Evolutionary conservation across 139 green algal species (phyloP), one percentile per base, ranked within the genome.

Genomic region (Spirogloea muscicola): DNA sequence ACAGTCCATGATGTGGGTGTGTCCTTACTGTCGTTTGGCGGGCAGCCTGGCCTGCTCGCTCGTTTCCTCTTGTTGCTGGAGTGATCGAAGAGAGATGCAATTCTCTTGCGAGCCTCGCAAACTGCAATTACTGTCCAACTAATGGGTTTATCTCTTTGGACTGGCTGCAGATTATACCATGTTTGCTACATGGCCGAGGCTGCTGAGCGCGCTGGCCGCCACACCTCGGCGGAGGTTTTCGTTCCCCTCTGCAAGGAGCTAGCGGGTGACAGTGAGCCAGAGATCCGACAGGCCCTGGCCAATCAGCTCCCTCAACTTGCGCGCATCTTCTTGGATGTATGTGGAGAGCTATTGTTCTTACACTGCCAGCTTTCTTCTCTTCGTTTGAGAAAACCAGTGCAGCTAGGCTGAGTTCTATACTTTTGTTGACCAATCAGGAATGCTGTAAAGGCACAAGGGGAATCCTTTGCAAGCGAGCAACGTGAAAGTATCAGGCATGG

Each of bases 111-210:
- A n/a, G n/a, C n/a, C n/a, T n/a, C n/a, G n/a, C n/a, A n/a, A n/a
- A n/a, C n/a, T n/a, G n/a, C n/a, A n/a, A n/a, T n/a, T n/a, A n/a
- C n/a, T n/a, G n/a, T n/a, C n/a, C n/a, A n/a, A n/a, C n/a, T n/a
- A n/a, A n/a, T n/a, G n/a, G n/a, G n/a, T n/a, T n/a, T n/a, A n/a
- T n/a, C n/a, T n/a, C n/a, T n/a, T n/a, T n/a, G n/a, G n/a, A n/a
- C n/a, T n/a, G n/a, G n/a, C 31, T 38, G 27, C 62, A 71, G 62
- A 62, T 39, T 71, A 27, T 71, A 71, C 37, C 62, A 71, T 39
- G 41, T 71, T 10, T 71, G 62, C 31, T 71, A 60, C 39, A 71
- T 71, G 62, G 62, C 62, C 18, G 62, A 71, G 62, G 62, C 62
- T 71, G 62, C 62, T 21, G 25, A 62, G 62, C 36, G 41, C 18